Percentiles rank a stretch among this genome's conserved stretches.
Evolutionary conservation across 2,329 filamentous ascomycete species (phyloP).

Genomic region (Septoria petroselini): DNA sequence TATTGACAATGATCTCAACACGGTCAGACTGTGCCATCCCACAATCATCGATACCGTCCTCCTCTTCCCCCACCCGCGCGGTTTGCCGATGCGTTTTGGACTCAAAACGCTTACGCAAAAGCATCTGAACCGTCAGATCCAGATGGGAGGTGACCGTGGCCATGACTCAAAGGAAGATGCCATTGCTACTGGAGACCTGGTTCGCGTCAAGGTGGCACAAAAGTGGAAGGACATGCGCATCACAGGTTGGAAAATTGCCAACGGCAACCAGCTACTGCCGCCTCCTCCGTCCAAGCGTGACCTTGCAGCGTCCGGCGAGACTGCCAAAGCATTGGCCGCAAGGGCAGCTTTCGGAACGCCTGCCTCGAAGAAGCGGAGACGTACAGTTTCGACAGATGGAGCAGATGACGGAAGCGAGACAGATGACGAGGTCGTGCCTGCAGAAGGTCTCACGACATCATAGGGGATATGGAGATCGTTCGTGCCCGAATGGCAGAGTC

Average conservation of each 20-base stretch:
- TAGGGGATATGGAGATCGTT: too few species aligned
- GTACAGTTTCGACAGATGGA: conserved; percentile 15
- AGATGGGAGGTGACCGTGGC: conserved; percentile 63
- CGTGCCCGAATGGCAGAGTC: too few species aligned
- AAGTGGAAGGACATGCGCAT: conserved; percentile 66
- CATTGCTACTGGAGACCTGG: conserved; percentile 80
- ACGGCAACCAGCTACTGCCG: conserved; percentile 44
- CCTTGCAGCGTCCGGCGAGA: not conserved
- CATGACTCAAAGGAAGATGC: conserved; percentile 95
- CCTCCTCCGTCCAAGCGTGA: conserved; percentile 11
- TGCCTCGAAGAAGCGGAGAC: conserved; percentile 18
- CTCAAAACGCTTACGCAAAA: conserved; percentile 70
- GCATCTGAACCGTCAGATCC: conserved; percentile 73
- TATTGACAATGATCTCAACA: conserved; percentile 92
- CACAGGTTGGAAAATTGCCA: conserved; percentile 63
- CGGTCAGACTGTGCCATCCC: conserved; percentile 77
- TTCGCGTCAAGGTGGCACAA: conserved; percentile 65
- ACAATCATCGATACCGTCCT: conserved; percentile 81
- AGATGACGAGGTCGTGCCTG: not conserved
- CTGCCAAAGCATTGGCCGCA: not conserved
- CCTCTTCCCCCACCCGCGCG: conserved; percentile 73
- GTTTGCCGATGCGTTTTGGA: conserved; percentile 72
- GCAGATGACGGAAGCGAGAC: conserved; percentile 13
- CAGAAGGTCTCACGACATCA: not conserved
- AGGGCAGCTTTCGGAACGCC: not conserved